phyloP scores from a whole-genome alignment of 176 grass and related monocot genomes.

The Aegilops umbellulata region DNA sequence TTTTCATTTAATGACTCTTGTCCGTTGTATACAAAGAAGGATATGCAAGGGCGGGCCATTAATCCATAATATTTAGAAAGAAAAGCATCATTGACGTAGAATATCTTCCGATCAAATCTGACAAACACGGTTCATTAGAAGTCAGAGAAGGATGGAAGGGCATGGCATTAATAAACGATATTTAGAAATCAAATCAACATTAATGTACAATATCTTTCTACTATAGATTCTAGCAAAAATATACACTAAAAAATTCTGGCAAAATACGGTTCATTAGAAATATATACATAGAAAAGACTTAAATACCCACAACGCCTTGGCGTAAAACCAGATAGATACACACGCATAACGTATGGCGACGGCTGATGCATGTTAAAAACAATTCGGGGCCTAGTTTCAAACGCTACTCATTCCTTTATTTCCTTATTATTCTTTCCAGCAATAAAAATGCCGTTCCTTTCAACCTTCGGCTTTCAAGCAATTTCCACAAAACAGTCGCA shows the following conservation, averaged over 20 bases:
- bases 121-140: no score
- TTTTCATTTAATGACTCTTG: not conserved
- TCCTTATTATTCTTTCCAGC: not conserved
- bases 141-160: no score
- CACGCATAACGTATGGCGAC: not conserved
- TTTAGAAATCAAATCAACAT: no score
- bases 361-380: not conserved
- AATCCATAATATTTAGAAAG: constrained; percentile 1
- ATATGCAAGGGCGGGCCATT: not conserved
- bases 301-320: not conserved
- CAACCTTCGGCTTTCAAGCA: not conserved
- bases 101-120: not conserved
- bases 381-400: not conserved
- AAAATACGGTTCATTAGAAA: not conserved
- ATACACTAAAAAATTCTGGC: not conserved
- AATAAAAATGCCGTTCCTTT: not conserved
- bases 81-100: not conserved
- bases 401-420: not conserved
- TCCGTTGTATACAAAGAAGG: not conserved
- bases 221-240: not conserved
- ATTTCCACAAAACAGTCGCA: not conserved
- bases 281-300: not conserved
- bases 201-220: not conserved
- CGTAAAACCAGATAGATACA: not conserved
- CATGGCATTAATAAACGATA: no score